Base-by-base conservation (phyloP, 164 flowering plant species). In the Cinnamomum micranthum region DNA sequence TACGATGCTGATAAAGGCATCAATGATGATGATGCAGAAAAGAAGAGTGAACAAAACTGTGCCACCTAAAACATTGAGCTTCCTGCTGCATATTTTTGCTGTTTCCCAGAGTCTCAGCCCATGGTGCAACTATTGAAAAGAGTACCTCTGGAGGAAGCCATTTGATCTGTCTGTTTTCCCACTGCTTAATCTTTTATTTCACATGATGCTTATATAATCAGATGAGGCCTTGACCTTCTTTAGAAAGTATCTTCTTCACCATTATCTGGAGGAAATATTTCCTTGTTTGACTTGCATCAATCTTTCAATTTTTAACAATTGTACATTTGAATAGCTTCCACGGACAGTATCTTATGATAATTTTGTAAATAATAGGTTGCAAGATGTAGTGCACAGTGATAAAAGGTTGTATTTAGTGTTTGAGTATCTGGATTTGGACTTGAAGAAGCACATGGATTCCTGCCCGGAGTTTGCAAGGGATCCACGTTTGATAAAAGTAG, bases 401-500 rank as follows among this genome's bases (percentile, higher is more conserved):
- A 94, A 91, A 79, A 89, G 97, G 50, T 74, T 94, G 71, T 94
- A 94, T 83, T 79, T 94, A 76, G 97, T 94, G 70, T 94, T 94
- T 82, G 98, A 94, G 85, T 94, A 94, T 84, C 88, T 94, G 76
- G 97, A 94, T 81, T 81, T 94, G 84, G 98, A 94, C 84, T 79
- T 94, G 88, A 94, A 92, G 89, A 93, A 93, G 89, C 95, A 92
- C 83, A 94, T 94, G 98, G 97, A 94, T 83, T 84, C 98, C 22
- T 86, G 85, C 78, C 97, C 98, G 17, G 96, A 94, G 33, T 88
- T 94, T 80, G 76, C 91, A 2, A 87, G 90, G 82, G 92, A 92
- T 84, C 89, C 87, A 24, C 87, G 88, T 24, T 51, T 88, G 74
- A 78, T 92, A 62, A 94, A 91, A 84, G 98, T 94, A 88, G 85